Evolutionary conservation across 441 rosid species (phyloP).

Genomic region (Pelargonium myrrhifolium): DNA sequence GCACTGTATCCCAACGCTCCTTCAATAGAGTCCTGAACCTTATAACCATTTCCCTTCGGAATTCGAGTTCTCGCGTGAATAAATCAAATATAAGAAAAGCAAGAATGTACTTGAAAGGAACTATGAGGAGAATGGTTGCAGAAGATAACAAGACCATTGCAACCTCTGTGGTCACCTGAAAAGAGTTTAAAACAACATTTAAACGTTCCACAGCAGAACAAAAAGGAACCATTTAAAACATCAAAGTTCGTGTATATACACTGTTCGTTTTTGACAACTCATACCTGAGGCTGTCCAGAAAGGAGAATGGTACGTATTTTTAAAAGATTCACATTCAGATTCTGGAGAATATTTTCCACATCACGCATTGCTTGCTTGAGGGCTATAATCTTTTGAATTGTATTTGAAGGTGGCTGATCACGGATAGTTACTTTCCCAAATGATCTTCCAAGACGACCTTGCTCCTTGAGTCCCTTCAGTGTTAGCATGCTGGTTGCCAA

Average conservation of each 20-base stretch:
- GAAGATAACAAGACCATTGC: conserved; percentile 53
- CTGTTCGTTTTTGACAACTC: conserved; percentile 1
- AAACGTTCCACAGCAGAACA: not conserved
- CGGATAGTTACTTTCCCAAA: conserved; percentile 77
- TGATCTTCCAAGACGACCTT: conserved; percentile 89
- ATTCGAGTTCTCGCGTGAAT: conserved; percentile 80
- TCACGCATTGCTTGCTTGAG: conserved; percentile 86
- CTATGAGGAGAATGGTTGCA: conserved; percentile 49
- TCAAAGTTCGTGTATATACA: not conserved
- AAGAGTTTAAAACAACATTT: conserved; percentile 11
- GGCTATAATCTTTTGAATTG: conserved; percentile 86
- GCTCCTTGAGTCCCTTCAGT: conserved; percentile 80
- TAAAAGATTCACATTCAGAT: conserved; percentile 70
- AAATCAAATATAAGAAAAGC: conserved; percentile 62
- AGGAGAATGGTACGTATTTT: conserved; percentile 70
- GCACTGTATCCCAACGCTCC: conserved; percentile 86
- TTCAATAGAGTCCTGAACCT: conserved; percentile 47
- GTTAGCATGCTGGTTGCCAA: conserved; percentile 77
- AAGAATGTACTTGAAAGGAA: conserved; percentile 79
- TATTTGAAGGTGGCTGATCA: conserved; percentile 97
- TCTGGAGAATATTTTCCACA: conserved; percentile 77
- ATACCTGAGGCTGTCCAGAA: conserved; percentile 94
- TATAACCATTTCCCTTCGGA: conserved; percentile 69
- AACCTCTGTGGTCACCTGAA: conserved; percentile 78
- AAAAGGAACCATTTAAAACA: not conserved